These are phyloP conservation scores for Rhododendron ferrugineum DNA, from an alignment of 148 eudicot species.

Conservation along the genomic window DNA sequence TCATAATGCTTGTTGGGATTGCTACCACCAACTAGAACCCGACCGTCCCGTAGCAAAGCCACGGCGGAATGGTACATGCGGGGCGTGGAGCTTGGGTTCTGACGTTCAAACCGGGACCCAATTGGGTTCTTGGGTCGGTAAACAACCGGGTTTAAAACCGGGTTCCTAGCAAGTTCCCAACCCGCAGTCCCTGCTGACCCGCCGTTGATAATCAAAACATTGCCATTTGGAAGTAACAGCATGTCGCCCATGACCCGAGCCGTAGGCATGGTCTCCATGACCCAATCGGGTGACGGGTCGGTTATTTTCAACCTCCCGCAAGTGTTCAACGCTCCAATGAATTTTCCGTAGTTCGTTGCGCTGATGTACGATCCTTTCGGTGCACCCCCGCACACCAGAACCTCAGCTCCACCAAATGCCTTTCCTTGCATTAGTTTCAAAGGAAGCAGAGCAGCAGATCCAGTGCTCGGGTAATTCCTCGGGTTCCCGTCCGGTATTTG, in stretches of 20 bases:
- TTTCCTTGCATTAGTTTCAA: not conserved
- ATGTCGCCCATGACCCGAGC: slow-evolving; percentile 50
- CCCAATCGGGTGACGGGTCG: slow-evolving; percentile 36
- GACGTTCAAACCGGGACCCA: slow-evolving; percentile 48
- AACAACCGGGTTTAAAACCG: slow-evolving; percentile 47
- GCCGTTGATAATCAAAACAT: slow-evolving; percentile 61
- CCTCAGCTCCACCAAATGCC: slow-evolving; percentile 14
- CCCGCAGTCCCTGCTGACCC: slow-evolving; percentile 57
- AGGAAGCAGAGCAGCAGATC: not conserved
- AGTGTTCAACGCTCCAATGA: slow-evolving; percentile 27
- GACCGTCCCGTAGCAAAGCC: slow-evolving; percentile 24
- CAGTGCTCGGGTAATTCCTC: not conserved
- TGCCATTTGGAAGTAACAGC: slow-evolving; percentile 36
- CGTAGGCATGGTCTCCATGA: slow-evolving; percentile 42
- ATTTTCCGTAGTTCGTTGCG: not conserved
- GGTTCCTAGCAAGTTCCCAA: slow-evolving; percentile 56
- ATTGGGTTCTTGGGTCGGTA: slow-evolving; percentile 32
- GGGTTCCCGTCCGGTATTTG: not conserved
- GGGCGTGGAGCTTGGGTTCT: slow-evolving; percentile 36
- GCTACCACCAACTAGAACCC: slow-evolving; percentile 52
- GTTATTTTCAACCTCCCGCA: slow-evolving; percentile 35
- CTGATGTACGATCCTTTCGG: slow-evolving; percentile 26
- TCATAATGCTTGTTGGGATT: slow-evolving; percentile 51
- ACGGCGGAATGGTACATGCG: slow-evolving; percentile 74
- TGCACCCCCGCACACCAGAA: slow-evolving; percentile 49